Conservation (phyloP, 192 early-diverging fungal genomes). For the Helicostylum pulchrum region DNA sequence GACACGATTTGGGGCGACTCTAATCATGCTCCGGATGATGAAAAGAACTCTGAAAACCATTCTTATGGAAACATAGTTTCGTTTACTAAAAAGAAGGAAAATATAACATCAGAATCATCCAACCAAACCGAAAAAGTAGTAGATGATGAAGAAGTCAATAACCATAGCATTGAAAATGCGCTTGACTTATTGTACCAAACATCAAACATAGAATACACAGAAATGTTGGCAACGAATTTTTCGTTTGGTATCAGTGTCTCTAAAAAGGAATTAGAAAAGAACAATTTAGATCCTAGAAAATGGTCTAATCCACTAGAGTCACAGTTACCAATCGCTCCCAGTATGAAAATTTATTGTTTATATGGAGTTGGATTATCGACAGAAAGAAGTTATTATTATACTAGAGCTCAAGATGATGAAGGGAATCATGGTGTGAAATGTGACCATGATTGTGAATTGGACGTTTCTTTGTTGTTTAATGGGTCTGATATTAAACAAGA, state of each 20-base stretch:
- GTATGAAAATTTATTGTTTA: conserved; percentile 77
- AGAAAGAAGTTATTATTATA: conserved; percentile 82
- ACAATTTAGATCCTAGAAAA: conserved; percentile 53
- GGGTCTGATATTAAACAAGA: conserved; percentile 6
- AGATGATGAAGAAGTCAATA: conserved; percentile 27
- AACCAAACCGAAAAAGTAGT: not conserved
- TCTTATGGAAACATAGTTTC: conserved; percentile 56
- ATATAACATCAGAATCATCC: not conserved
- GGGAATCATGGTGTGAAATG: conserved; percentile 1
- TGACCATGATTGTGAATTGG: conserved; percentile 4
- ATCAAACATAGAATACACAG: conserved; percentile 32
- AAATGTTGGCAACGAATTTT: conserved; percentile 57
- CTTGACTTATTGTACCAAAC: conserved; percentile 8
- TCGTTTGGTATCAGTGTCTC: conserved; percentile 62
- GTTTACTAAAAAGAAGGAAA: conserved; percentile 33
- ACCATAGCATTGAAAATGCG: not conserved
- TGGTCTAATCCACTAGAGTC: conserved; percentile 85
- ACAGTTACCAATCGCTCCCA: conserved; percentile 49
- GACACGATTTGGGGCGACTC: conserved; percentile 73
- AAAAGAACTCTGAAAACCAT: conserved; percentile 31
- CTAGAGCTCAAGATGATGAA: conserved; percentile 27
- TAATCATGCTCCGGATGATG: conserved; percentile 71
- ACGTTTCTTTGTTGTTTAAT: conserved; percentile 4
- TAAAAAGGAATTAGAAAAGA: conserved; percentile 55
- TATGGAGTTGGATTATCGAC: conserved; percentile 80